These are phyloP conservation scores for Coniophora puteana DNA, from an alignment of 1,284 basidiomycete genomes.

Conservation along the genomic window DNA sequence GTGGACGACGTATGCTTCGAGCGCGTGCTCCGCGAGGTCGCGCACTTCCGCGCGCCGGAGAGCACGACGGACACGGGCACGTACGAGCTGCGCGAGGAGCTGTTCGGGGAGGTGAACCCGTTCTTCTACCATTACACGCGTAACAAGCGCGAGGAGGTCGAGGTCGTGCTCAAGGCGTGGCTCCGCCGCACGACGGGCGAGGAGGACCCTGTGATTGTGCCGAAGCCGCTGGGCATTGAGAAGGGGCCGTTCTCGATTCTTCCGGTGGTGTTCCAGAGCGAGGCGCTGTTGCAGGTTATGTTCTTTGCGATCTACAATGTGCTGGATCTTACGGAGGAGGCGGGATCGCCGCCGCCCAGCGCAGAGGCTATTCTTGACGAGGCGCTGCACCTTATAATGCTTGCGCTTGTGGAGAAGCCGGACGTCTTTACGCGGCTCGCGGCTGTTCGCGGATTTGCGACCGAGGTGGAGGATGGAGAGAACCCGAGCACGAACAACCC, in stretches of 20 bases:
- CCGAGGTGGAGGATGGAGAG: conserved; percentile 55
- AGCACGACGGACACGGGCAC: conserved; percentile 75
- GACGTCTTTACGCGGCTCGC: conserved; percentile 58
- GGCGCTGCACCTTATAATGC: conserved; percentile 80
- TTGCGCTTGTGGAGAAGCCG: conserved; percentile 71
- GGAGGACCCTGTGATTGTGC: conserved; percentile 71
- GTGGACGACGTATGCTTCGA: conserved; percentile 88
- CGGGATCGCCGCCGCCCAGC: conserved; percentile 59
- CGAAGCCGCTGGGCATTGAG: conserved; percentile 62
- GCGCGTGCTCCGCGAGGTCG: conserved; percentile 74
- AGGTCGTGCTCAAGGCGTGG: conserved; percentile 69
- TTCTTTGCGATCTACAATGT: conserved; percentile 76
- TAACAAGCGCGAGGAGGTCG: conserved; percentile 95
- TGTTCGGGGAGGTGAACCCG: conserved; percentile 87
- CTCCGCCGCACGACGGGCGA: conserved; percentile 64
- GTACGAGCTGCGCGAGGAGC: conserved; percentile 86
- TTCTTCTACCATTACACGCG: conserved; percentile 97
- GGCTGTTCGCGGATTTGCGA: conserved; percentile 49
- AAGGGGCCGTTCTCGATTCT: conserved; percentile 67
- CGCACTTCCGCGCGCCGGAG: conserved; percentile 82
- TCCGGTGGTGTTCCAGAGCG: conserved; percentile 58
- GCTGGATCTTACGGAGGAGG: conserved; percentile 54
- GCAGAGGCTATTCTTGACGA: conserved; percentile 90
- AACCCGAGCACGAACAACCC: too few species aligned
- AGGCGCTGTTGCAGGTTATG: conserved; percentile 70